phyloP scores from a whole-genome alignment of 441 rosid genomes.

The Pelargonium cotyledonis region DNA sequence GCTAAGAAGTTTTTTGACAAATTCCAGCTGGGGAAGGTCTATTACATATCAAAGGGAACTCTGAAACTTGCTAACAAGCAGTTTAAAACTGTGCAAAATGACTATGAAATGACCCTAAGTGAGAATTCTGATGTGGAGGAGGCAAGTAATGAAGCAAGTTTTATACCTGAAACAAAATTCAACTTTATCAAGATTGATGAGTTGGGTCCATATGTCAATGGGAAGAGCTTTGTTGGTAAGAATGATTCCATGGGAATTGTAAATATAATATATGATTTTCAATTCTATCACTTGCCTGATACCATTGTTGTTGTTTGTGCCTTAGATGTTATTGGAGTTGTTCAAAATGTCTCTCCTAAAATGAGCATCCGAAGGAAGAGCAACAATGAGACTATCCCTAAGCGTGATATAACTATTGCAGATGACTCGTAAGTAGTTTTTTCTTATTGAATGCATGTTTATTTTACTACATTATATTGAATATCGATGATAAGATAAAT shows the following conservation, averaged over 20 bases:
- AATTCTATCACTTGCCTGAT: neutral
- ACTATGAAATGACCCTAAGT: constrained; percentile 84
- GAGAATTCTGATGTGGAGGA: constrained; percentile 85
- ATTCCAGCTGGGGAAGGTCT: constrained; percentile 78
- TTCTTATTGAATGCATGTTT: neutral
- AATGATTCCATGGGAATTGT: neutral
- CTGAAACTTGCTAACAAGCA: constrained; percentile 84
- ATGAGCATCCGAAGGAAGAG: constrained; percentile 73
- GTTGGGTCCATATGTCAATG: constrained; percentile 62
- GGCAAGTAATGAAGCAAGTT: constrained; percentile 52
- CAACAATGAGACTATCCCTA: constrained; percentile 68
- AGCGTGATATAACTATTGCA: constrained; percentile 78
- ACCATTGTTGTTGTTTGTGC: neutral
- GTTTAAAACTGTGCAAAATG: constrained; percentile 77
- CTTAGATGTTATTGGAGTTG: constrained; percentile 77
- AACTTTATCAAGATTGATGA: constrained; percentile 72
- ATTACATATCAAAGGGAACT: constrained; percentile 72
- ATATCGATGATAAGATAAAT: neutral
- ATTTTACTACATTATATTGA: constrained; percentile 9
- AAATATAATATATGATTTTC: neutral
- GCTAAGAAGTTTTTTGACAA: constrained; percentile 70
- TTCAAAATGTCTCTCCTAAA: constrained; percentile 73
- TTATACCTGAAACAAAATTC: constrained; percentile 71
- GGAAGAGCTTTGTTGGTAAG: constrained; percentile 74
- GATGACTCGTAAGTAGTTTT: constrained; percentile 52